phyloP scores from a whole-genome alignment of 805 yeast species.

The Pichia rugopelliculosa region DNA sequence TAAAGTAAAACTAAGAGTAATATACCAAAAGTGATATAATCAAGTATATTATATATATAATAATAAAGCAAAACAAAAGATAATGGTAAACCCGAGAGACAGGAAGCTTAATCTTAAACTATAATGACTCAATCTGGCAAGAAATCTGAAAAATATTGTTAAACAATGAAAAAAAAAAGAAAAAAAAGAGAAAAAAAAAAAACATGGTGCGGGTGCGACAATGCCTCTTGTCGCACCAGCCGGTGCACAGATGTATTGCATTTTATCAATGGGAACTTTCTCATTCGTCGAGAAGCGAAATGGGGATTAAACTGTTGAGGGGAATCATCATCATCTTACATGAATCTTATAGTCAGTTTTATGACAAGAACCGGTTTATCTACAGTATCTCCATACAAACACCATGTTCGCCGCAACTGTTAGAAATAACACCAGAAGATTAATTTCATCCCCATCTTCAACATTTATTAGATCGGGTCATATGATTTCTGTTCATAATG shows the following conservation, averaged over 20 bases:
- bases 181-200: neutral
- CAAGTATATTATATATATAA: no score
- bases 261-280: neutral
- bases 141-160: no score
- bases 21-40: no score
- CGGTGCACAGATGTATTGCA: neutral
- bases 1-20: no score
- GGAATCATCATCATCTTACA: neutral
- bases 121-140: no score
- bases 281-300: neutral
- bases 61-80: no score
- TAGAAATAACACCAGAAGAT: slow-evolving; percentile 7
- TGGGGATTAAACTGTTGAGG: neutral
- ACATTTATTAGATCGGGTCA: slow-evolving; percentile 22
- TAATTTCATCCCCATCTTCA: neutral
- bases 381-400: neutral
- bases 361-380: no score
- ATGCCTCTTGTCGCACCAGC: neutral
- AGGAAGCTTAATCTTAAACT: no score
- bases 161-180: neutral
- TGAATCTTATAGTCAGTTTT: no score
- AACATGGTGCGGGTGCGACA: no score
- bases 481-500: slow-evolving; percentile 58
- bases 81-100: no score
- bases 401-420: slow-evolving; percentile 1